Percentiles rank a stretch among this genome's conserved stretches.
Conservation (phyloP, 2,329 filamentous ascomycete species). For the Drechslerella stenobrocha region DNA sequence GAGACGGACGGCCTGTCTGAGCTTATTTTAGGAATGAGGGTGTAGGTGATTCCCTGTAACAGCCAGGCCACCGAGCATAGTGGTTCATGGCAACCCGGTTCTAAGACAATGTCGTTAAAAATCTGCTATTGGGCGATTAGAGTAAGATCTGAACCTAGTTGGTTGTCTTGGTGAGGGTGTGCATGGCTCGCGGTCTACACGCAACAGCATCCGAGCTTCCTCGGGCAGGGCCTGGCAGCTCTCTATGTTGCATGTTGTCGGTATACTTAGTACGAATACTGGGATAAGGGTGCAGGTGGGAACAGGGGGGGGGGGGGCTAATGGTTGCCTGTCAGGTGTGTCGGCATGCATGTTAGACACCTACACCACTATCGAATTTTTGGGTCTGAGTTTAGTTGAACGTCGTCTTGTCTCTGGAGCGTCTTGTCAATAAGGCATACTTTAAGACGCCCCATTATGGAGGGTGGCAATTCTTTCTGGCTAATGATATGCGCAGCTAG, state of each 20-base stretch:
- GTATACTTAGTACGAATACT: too few species aligned
- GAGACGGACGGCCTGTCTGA: not conserved
- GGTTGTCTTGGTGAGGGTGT: too few species aligned
- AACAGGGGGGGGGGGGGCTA: constrained; percentile 13
- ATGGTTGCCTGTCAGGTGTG: constrained; percentile 14
- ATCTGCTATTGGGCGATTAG: constrained; percentile 24
- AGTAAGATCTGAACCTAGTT: too few species aligned
- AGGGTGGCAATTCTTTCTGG: not conserved
- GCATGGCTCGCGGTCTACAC: too few species aligned
- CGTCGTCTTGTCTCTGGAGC: constrained; percentile 6
- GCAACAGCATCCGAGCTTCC: constrained; percentile 18
- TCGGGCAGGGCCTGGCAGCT: constrained; percentile 12
- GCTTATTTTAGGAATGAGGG: constrained; percentile 34
- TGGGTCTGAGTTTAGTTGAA: constrained; percentile 44
- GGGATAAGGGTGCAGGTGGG: too few species aligned
- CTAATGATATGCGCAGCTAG: not conserved
- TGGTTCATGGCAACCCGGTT: constrained; percentile 33
- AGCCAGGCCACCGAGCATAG: constrained; percentile 11
- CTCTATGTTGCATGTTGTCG: too few species aligned
- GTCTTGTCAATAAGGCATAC: not conserved
- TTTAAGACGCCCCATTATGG: not conserved
- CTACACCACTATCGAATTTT: constrained; percentile 3
- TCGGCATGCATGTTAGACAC: constrained; percentile 23
- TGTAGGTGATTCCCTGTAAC: constrained; percentile 1
- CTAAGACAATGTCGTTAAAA: constrained; percentile 42